Evolutionary conservation across 2,329 filamentous ascomycete genomes (phyloP).

Genomic region (Sporothrix protearum): DNA sequence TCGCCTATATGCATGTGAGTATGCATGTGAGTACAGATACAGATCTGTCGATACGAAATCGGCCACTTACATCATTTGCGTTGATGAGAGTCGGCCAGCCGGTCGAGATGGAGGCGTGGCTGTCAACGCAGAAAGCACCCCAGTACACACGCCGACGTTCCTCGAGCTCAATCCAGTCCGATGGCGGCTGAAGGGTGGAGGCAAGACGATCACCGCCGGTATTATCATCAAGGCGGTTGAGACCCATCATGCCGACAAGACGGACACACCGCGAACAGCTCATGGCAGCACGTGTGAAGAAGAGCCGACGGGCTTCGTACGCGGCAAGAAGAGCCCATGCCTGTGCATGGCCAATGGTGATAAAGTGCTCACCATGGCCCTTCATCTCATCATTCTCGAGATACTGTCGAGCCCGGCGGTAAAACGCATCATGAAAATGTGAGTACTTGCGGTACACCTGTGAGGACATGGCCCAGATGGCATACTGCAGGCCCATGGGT

Average conservation of each 20-base stretch:
- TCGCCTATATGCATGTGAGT: slow-evolving; percentile 56
- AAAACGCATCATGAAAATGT: slow-evolving; percentile 71
- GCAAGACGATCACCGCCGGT: slow-evolving; percentile 58
- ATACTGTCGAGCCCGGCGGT: slow-evolving; percentile 77
- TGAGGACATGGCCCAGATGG: slow-evolving; percentile 80
- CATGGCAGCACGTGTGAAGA: slow-evolving; percentile 81
- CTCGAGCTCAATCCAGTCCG: slow-evolving; percentile 71
- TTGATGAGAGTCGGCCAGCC: slow-evolving; percentile 85
- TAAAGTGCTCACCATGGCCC: slow-evolving; percentile 74
- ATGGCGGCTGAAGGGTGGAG: slow-evolving; percentile 67
- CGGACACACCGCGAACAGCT: slow-evolving; percentile 69
- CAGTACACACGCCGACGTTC: slow-evolving; percentile 84
- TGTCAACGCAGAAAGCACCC: slow-evolving; percentile 76
- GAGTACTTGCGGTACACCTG: slow-evolving; percentile 69
- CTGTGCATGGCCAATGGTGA: slow-evolving; percentile 77
- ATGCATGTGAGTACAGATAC: neutral
- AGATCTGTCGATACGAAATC: neutral
- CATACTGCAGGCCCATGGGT: slow-evolving; percentile 78
- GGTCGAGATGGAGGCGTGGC: slow-evolving; percentile 82
- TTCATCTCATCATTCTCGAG: slow-evolving; percentile 80
- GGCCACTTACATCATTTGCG: slow-evolving; percentile 56
- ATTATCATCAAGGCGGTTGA: slow-evolving; percentile 70
- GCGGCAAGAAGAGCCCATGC: slow-evolving; percentile 70
- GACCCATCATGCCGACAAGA: slow-evolving; percentile 76
- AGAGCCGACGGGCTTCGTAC: slow-evolving; percentile 81